Conservation (phyloP, 2,329 filamentous ascomycete genomes). For the Fusarium annulatum region DNA sequence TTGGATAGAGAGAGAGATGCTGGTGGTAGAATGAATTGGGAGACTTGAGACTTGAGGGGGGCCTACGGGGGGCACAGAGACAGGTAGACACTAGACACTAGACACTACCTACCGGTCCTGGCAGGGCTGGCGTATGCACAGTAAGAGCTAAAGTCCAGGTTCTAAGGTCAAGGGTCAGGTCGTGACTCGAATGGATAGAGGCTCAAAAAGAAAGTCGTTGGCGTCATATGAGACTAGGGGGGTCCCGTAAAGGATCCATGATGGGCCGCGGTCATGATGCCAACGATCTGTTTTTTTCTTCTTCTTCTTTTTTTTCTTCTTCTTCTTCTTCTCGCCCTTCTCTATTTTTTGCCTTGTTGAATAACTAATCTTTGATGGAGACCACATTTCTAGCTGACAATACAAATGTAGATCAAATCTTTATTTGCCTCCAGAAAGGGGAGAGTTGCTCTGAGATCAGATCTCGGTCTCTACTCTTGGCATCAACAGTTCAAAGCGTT, state of each 20-base stretch:
- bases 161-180: conserved; percentile 2
- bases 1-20: neutral
- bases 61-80: neutral
- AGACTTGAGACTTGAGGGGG: neutral
- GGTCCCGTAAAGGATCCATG: conserved; percentile 20
- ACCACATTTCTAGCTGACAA: neutral
- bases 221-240: conserved; percentile 32
- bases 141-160: conserved; percentile 8
- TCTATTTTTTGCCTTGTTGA: neutral
- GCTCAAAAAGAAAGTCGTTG: conserved; percentile 30
- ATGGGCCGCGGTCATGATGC: conserved; percentile 21
- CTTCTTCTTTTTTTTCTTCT: neutral
- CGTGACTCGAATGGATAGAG: conserved; percentile 1
- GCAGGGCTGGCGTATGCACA: conserved; percentile 14
- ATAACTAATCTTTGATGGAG: neutral
- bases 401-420: conserved; percentile 2
- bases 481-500: conserved; percentile 1
- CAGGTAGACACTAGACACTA: neutral
- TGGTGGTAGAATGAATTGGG: neutral
- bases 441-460: neutral
- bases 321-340: too few relatives aligned
- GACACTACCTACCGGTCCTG: neutral
- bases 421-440: neutral
- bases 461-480: conserved; percentile 2
- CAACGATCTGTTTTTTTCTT: neutral